A percentile compares a stretch with the other conserved stretches of the same genome.
phyloP scores from a whole-genome alignment of 768 basidiomycete species.

The Dacryopinax spathularia region DNA sequence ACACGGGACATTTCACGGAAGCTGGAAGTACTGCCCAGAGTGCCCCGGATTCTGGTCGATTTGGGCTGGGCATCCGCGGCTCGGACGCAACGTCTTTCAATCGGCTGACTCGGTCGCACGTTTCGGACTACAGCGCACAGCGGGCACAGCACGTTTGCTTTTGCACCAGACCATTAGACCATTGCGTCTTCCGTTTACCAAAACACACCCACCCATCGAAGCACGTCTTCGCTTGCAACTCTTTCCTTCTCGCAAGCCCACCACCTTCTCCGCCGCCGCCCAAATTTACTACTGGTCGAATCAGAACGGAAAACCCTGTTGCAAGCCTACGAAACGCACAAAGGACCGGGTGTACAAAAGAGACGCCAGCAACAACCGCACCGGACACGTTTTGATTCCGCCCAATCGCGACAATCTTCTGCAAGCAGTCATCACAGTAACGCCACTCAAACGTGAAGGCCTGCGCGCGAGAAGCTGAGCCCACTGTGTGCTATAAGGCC shows the following conservation, averaged over 20 bases:
- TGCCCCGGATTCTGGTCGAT: too few species aligned
- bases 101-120: slow-evolving; percentile 4
- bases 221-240: background rate
- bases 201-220: background rate
- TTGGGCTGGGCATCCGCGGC: background rate
- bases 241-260: background rate
- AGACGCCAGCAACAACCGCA: background rate
- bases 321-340: background rate
- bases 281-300: background rate
- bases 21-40: too few species aligned
- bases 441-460: background rate
- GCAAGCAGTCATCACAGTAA: background rate
- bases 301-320: background rate
- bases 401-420: background rate
- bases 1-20: too few species aligned
- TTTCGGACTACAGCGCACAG: background rate
- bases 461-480: background rate
- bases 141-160: background rate
- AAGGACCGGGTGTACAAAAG: background rate
- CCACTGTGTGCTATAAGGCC: background rate
- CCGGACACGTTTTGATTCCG: background rate
- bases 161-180: background rate
- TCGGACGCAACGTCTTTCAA: background rate
- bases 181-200: background rate
- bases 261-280: too few species aligned